Base-by-base conservation (phyloP, 305 asterid genomes). In the Petunia hybrid region DNA sequence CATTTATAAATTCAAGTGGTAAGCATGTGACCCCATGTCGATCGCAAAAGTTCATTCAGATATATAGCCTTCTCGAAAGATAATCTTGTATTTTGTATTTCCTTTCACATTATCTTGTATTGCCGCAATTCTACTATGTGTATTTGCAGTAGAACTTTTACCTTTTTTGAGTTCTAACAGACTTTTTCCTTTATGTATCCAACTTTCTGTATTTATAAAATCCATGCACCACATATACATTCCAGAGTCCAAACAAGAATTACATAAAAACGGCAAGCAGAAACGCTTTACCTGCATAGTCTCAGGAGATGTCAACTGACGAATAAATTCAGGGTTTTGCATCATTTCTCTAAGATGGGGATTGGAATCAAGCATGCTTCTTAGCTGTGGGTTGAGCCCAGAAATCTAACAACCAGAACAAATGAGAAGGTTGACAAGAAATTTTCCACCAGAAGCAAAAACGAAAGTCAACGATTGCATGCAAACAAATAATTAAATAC, bases 311-410 rank as follows among this genome's bases (percentile, higher is more conserved):
- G 87, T 82, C 78, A 88, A 67, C 74, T 83, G 88, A 74, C 89
- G 89, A 80, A 87, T 78, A 77, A 90, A 82, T 2, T 87, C 92
- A 81, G 92, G 92, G 78, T 90, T 88, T 82, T 85, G 93, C 84
- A 90, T 82, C 89, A 86, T 87, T 79, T 88, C 91, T 66, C 93
- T 86, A 22, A 85, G 82, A 76, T 87, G 92, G 16, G 94, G 80
- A 81, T 87, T 90, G 82, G 89, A 83, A 70, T 88, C 89, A 73
- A 85, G 78, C 89, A 87, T 84, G 84, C 83, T 80, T n/a, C 80
- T 86, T 43, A 90, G 76, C 80, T 83, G 85, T 22, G 91, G 91
- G 77, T 89, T 85, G 77, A 79, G 43, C 61, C 89, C 90, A 82
- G 85, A 70, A 74, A 90, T 76, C 90, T 87, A 63, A 53, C 74